phyloP scores from a whole-genome alignment of 2,329 filamentous ascomycete species.

The Alternaria metachromatica region DNA sequence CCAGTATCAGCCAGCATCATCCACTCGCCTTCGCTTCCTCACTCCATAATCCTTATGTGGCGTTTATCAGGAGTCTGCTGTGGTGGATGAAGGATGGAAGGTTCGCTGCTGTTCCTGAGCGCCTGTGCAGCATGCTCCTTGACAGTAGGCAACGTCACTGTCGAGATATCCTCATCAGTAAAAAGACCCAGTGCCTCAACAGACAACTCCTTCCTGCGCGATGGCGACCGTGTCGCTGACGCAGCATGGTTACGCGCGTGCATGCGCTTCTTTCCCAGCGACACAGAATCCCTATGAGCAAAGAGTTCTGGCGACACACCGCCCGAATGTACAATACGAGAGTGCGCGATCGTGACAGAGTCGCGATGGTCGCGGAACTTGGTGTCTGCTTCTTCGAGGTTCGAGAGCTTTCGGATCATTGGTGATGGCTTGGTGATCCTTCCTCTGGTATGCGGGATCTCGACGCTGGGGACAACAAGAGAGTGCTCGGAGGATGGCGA shows the following conservation, averaged over 20 bases:
- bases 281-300: slow-evolving; percentile 29
- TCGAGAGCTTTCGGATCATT: slow-evolving; percentile 30
- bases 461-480: slow-evolving; percentile 14
- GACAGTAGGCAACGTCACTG: slow-evolving; percentile 1
- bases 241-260: slow-evolving; percentile 26
- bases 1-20: not conserved
- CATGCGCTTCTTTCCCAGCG: slow-evolving; percentile 38
- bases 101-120: slow-evolving; percentile 11
- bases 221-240: not conserved
- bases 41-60: slow-evolving; percentile 29
- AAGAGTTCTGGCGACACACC: slow-evolving; percentile 28
- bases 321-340: slow-evolving; percentile 29
- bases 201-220: not conserved
- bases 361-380: slow-evolving; percentile 43
- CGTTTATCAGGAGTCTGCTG: not conserved
- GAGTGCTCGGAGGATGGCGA: not conserved
- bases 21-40: not conserved
- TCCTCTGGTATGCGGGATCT: slow-evolving; percentile 4
- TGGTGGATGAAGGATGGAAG: slow-evolving; percentile 10
- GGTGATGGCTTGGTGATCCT: slow-evolving; percentile 3
- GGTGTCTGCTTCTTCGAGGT: slow-evolving; percentile 35
- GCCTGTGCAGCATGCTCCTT: slow-evolving; percentile 18
- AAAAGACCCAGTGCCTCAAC: not conserved
- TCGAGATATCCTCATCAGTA: not conserved
- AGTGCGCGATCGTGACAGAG: slow-evolving; percentile 38